Base-by-base conservation (phyloP, 352 stramenopile species). In the Globisporangium nagaii region DNA sequence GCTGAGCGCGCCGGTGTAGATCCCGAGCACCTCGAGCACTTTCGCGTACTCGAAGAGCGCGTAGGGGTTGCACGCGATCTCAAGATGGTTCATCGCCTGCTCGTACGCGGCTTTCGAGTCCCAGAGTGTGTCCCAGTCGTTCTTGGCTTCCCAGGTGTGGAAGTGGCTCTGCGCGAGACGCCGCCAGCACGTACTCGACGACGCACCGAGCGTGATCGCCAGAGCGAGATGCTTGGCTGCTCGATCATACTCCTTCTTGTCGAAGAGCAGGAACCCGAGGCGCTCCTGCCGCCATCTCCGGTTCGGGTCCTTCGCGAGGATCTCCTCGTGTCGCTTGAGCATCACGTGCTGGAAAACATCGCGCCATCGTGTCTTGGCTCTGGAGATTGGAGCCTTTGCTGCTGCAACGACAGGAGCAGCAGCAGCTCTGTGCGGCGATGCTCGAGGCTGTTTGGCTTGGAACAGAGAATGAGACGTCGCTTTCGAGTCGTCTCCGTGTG, bases 251-350 rank as follows among this genome's bases (percentile, higher is more conserved):
- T 83, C 58, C 17, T 65, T 37, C 0, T 69, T 67, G 0, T 65
- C 53, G 24, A 79, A 90, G 3, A 86, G 58, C 32, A 86, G 49
- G 7, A 84, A 52, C 0, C 75, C 77, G 36, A 89, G 79, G 9
- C 79, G 69, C 42, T 89, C 77, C 31, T 92, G 81, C 12, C 79
- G 60, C 82, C 77, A 89, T 47, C 67, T 70, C 13, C 79, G 71
- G 17, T 79, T 75, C 5, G 71, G 62, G 20, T 88, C 71, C 41
- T 81, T 86, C 19, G 47, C 42, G 11, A 90, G 51, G 36, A 88
- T 79, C 27, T 82, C 62, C 32, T 84, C 63, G 42, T 92, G 79
- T 0, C 69, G 76, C 20, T 75, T 45, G 27, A 85, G 82, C 28
- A 88, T 43, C 37, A 90, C 41, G 5, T 58, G 60, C n/a, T 79